Conservation (phyloP, 441 rosid genomes). For the Populus hybrid region DNA sequence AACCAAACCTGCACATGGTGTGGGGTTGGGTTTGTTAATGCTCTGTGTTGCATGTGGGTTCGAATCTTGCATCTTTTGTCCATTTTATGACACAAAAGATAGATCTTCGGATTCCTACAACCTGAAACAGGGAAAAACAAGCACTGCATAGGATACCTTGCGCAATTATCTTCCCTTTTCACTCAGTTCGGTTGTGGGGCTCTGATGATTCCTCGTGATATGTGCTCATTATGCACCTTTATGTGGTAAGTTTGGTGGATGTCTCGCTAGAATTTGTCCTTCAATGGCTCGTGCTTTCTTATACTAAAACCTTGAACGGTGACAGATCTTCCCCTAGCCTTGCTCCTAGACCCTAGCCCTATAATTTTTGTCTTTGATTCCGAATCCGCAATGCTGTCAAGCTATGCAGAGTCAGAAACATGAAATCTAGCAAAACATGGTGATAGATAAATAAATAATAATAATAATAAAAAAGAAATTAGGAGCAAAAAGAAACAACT, state of each 20-base stretch:
- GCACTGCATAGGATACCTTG: not conserved
- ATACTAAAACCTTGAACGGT: not conserved
- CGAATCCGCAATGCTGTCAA: not conserved
- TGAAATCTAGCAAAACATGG: too few relatives aligned
- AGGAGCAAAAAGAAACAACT: too few relatives aligned
- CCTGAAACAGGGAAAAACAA: not conserved
- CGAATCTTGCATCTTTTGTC: not conserved
- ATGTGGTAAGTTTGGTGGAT: not conserved
- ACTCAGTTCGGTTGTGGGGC: not conserved
- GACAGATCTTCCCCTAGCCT: not conserved
- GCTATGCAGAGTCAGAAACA: not conserved
- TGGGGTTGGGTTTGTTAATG: not conserved
- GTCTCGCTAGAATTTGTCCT: not conserved
- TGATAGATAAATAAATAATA: too few relatives aligned
- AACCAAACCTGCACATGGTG: not conserved
- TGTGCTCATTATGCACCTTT: not conserved
- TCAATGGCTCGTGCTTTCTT: not conserved
- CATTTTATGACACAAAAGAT: not conserved
- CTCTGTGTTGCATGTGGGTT: not conserved
- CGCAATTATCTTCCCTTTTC: not conserved
- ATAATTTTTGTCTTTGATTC: not conserved
- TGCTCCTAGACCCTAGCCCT: not conserved
- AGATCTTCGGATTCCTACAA: not conserved
- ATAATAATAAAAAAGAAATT: too few relatives aligned
- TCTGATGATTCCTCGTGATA: not conserved